A percentile compares a stretch with the other conserved stretches of the same genome.
Evolutionary conservation across 1,139 yeast genomes (phyloP).

Genomic region (Debaryomyces sp.): DNA sequence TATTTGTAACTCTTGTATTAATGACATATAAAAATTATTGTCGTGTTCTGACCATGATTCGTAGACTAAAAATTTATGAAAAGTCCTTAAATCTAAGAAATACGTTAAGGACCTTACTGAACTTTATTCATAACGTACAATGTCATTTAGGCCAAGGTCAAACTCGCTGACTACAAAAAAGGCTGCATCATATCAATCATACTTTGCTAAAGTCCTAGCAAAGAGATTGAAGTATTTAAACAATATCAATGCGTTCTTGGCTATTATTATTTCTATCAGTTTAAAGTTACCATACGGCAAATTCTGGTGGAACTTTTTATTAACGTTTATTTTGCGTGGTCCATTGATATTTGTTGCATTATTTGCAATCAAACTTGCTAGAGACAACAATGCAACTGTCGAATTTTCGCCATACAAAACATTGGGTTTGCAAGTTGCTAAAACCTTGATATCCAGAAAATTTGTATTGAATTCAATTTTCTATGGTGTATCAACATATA

Average conservation of each 20-base stretch:
- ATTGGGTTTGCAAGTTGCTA: constrained; percentile 47
- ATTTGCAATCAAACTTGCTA: constrained; percentile 45
- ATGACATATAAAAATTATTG: neutral
- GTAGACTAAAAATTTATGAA: neutral
- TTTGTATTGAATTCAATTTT: constrained; percentile 38
- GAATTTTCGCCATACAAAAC: constrained; percentile 54
- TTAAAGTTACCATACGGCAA: constrained; percentile 31
- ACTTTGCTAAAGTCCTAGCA: constrained; percentile 34
- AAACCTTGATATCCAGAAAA: constrained; percentile 46
- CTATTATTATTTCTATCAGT: constrained; percentile 28
- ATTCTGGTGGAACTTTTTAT: constrained; percentile 34
- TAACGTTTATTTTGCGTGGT: constrained; percentile 27
- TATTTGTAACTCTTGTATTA: neutral
- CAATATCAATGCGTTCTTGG: constrained; percentile 31
- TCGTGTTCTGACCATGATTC: constrained; percentile 6
- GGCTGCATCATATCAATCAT: constrained; percentile 26
- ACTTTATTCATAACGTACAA: neutral
- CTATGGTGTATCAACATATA: constrained; percentile 41
- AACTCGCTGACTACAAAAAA: constrained; percentile 8
- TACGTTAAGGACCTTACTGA: neutral
- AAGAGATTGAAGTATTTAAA: constrained; percentile 41
- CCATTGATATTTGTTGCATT: constrained; percentile 37
- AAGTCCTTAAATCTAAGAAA: neutral
- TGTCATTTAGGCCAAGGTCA: constrained; percentile 8
- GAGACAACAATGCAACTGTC: constrained; percentile 55